Conservation (phyloP, 148 eudicot species). For the Talinum fruticosum region DNA sequence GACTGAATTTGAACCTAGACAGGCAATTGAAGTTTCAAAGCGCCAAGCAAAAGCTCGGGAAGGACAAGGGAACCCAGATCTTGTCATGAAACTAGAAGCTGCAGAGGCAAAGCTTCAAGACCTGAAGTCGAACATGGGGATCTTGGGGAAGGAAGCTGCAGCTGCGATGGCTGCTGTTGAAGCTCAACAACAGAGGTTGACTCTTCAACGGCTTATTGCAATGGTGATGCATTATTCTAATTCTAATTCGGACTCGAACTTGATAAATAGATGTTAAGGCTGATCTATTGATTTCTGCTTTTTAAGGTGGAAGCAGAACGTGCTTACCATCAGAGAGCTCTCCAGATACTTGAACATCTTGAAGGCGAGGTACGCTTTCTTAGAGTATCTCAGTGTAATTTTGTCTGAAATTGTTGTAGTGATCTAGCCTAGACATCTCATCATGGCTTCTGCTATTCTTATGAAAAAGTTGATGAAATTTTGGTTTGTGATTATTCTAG, state of each 20-base stretch:
- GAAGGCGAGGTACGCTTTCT: conserved; percentile 75
- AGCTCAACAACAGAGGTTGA: conserved; percentile 90
- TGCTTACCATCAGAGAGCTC: conserved; percentile 83
- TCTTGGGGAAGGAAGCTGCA: conserved; percentile 90
- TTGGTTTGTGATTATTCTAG: conserved; percentile 36
- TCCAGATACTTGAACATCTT: conserved; percentile 86
- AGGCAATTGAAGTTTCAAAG: conserved; percentile 91
- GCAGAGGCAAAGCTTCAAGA: conserved; percentile 85
- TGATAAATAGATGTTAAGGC: conserved; percentile 4
- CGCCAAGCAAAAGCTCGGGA: conserved; percentile 86
- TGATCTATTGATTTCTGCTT: conserved; percentile 10
- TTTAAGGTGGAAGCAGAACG: conserved; percentile 88
- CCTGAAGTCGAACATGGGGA: conserved; percentile 73
- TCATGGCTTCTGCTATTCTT: conserved; percentile 9
- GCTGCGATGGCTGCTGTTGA: conserved; percentile 98
- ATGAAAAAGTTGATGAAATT: conserved; percentile 8
- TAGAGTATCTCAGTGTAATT: conserved; percentile 4
- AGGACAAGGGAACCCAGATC: conserved; percentile 72
- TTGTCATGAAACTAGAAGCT: conserved; percentile 74
- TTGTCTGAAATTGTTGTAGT: neutral
- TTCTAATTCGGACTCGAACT: neutral
- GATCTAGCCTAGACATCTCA: neutral
- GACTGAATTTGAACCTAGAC: conserved; percentile 52
- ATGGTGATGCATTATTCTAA: conserved; percentile 50
- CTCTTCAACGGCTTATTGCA: conserved; percentile 85